Base-by-base conservation (phyloP, 495 filamentous ascomycete species). In the Aspergillus heteromorphus region DNA sequence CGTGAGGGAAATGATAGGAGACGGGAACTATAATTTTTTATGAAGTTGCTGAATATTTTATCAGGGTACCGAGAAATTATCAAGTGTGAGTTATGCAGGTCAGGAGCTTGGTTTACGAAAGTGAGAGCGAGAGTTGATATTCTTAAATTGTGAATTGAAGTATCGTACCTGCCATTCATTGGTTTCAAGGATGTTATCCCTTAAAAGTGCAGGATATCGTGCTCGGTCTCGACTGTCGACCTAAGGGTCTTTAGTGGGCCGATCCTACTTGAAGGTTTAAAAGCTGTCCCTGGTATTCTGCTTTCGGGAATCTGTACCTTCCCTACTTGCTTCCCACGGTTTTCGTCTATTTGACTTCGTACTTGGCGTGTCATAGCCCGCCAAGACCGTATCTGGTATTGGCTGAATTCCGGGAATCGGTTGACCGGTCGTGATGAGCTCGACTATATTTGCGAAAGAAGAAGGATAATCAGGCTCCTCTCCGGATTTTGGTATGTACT, bases 401-500 rank as follows among this genome's bases (percentile, higher is more conserved):
- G 97, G 78, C 57, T 85, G 84, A 62, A 98, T 95, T 2, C 93
- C 93, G 0, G 91, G 88, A 48, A 98, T 87, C 4, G 86, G 84
- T 65, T 91, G 82, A 40, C 91, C 91, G 17, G 79, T 86, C 4
- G 86, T 87, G 58, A 98, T 89, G 27, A 97, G 83, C 40, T 89
- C 91, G 31, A 96, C 85, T 48, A 98, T 91, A 54, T 92, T 85
- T 23, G 88, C 84, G 63, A 98, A 97, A 2, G 86, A 87, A 20
- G 83, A 84, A 4, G 93, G 93, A 65, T 96, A 96, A 3, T 86
- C 82, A 40, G 83, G 74, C 20, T 79, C 73, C 18, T 61, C 47
- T 21, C 40, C 27, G 11, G 42, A 40, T 4, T 49, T 19, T 17
- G 51, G 14, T 41, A 9, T 19, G 3, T 56, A 27, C 6, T 6